phyloP scores from a whole-genome alignment of 345 rosid species.

The Eucalyptus sp. region DNA sequence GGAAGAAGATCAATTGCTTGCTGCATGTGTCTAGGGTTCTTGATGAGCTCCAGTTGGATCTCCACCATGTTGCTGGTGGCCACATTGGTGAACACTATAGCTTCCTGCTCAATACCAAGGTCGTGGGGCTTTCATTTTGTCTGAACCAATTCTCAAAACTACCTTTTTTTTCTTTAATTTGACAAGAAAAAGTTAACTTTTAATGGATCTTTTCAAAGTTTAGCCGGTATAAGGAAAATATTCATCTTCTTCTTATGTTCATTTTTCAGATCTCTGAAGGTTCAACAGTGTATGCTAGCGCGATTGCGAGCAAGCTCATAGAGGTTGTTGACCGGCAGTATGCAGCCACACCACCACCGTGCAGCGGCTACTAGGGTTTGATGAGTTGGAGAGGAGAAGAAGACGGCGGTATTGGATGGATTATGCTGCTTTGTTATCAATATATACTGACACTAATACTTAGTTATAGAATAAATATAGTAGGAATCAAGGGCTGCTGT shows the following conservation, averaged over 20 bases:
- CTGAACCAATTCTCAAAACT: neutral
- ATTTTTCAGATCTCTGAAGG: constrained; percentile 22
- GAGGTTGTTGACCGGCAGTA: constrained; percentile 58
- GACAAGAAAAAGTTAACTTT: neutral
- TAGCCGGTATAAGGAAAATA: neutral
- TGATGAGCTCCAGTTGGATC: constrained; percentile 72
- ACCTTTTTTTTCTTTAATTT: neutral
- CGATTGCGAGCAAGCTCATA: constrained; percentile 68
- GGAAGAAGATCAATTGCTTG: constrained; percentile 78
- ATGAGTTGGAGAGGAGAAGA: neutral
- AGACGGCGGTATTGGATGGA: neutral
- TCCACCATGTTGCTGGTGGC: constrained; percentile 86
- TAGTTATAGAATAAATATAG: neutral
- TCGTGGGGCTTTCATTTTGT: neutral
- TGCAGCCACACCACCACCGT: constrained; percentile 25
- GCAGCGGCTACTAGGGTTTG: neutral
- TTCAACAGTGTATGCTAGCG: constrained; percentile 40
- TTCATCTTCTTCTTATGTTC: neutral
- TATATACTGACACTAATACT: neutral
- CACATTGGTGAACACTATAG: constrained; percentile 71
- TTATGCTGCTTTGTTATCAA: neutral
- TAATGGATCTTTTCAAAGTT: neutral
- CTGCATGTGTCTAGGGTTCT: constrained; percentile 60
- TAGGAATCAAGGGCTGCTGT: neutral
- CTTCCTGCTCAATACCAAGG: constrained; percentile 83